phyloP scores from a whole-genome alignment of 2,329 filamentous ascomycete genomes.

The Calonectria pteridis region DNA sequence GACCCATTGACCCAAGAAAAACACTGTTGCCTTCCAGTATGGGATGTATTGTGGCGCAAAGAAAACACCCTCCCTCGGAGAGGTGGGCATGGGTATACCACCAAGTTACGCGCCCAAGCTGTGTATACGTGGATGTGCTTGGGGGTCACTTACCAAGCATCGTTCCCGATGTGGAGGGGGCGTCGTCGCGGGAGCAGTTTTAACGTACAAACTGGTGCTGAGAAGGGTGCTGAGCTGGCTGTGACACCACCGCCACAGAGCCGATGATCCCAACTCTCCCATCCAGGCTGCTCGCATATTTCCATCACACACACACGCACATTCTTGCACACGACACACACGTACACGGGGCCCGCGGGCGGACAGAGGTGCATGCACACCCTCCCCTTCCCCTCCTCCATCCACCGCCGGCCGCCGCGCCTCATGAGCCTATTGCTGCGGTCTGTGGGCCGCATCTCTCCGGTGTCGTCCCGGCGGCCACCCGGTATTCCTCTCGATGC shows the following conservation, averaged over 20 bases:
- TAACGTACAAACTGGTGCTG: slow-evolving; percentile 15
- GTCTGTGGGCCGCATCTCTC: slow-evolving; percentile 19
- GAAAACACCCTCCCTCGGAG: not conserved
- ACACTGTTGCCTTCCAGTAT: not conserved
- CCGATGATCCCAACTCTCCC: slow-evolving; percentile 29
- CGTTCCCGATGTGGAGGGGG: not conserved
- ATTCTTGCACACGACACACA: slow-evolving; percentile 16
- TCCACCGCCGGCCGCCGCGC: slow-evolving; percentile 21
- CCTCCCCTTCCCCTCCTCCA: not conserved
- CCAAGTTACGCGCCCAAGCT: not conserved
- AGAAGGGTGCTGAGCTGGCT: slow-evolving; percentile 41
- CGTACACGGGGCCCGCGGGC: not conserved
- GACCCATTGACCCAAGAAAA: not conserved
- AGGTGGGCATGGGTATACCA: not conserved
- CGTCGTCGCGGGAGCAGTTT: not conserved
- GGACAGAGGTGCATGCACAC: not conserved
- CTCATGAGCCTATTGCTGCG: slow-evolving; percentile 21
- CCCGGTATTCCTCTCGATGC: slow-evolving; percentile 8
- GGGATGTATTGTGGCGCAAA: slow-evolving; percentile 9
- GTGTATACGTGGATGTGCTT: not conserved
- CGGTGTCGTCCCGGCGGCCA: slow-evolving; percentile 14
- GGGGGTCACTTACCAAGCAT: not conserved
- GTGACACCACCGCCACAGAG: slow-evolving; percentile 37
- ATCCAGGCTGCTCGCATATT: slow-evolving; percentile 21
- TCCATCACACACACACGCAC: slow-evolving; percentile 21